These are phyloP conservation scores for Tremellales sp. DNA, from an alignment of 1,284 basidiomycete species.

Conservation along the genomic window DNA sequence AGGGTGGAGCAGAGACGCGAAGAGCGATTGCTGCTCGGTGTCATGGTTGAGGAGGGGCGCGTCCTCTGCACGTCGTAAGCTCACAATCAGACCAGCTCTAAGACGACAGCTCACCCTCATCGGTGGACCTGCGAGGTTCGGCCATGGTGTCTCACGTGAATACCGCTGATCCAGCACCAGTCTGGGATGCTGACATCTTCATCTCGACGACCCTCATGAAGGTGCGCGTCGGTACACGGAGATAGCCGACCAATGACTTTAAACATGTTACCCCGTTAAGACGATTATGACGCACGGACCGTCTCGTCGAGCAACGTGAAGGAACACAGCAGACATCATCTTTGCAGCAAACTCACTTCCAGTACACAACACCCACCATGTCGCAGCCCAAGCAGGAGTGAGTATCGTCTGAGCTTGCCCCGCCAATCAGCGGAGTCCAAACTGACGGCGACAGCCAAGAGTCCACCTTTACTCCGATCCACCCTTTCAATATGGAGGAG, in stretches of 20 bases:
- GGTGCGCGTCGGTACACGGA: too few species aligned
- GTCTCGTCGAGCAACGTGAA: too few species aligned
- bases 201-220: too few species aligned
- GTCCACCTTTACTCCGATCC: slow-evolving; percentile 45
- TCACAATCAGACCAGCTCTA: background rate
- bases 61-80: slow-evolving; percentile 35
- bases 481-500: slow-evolving; percentile 48
- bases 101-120: slow-evolving; percentile 37
- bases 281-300: too few species aligned
- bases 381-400: background rate
- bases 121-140: slow-evolving; percentile 44
- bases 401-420: background rate
- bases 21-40: slow-evolving; percentile 17
- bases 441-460: slow-evolving; percentile 13
- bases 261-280: too few species aligned
- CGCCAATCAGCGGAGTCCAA: too few species aligned
- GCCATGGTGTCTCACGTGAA: slow-evolving; percentile 41
- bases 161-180: too few species aligned
- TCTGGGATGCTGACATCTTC: too few species aligned
- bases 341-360: too few species aligned
- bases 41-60: slow-evolving; percentile 40
- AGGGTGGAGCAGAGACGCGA: slow-evolving; percentile 35
- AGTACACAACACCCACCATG: background rate
- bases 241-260: too few species aligned
- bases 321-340: too few species aligned